phyloP scores from a whole-genome alignment of 2,329 filamentous ascomycete genomes.

The Byssoonygena ceratinophila region DNA sequence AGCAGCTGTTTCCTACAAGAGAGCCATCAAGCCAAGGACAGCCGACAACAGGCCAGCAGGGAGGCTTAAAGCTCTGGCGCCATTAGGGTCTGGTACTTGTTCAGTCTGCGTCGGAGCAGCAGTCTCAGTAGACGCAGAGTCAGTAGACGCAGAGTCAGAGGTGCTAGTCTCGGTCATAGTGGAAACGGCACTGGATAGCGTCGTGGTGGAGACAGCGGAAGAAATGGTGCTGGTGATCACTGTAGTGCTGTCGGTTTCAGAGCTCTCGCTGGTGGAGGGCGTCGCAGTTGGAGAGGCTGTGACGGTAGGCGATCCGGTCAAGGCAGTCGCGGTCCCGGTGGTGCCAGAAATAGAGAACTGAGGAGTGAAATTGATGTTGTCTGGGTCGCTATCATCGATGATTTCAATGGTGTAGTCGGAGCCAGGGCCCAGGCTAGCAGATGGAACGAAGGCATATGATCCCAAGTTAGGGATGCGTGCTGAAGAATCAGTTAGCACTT shows the following conservation, averaged over 20 bases:
- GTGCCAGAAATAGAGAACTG: slow-evolving; percentile 42
- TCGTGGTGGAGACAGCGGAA: neutral
- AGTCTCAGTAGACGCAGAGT: slow-evolving; percentile 1
- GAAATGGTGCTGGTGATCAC: slow-evolving; percentile 20
- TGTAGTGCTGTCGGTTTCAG: slow-evolving; percentile 19
- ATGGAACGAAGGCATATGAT: slow-evolving; percentile 40
- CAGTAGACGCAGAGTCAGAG: neutral
- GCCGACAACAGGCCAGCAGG: slow-evolving; percentile 14
- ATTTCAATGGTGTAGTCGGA: slow-evolving; percentile 46
- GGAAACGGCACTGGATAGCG: neutral
- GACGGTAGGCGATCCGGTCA: slow-evolving; percentile 25
- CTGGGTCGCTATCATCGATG: slow-evolving; percentile 37
- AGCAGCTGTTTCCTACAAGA: slow-evolving; percentile 11
- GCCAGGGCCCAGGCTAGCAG: slow-evolving; percentile 32
- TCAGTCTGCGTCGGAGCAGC: neutral
- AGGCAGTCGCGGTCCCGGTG: slow-evolving; percentile 28
- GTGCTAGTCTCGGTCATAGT: neutral
- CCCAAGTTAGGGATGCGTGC: slow-evolving; percentile 41
- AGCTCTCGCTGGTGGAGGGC: slow-evolving; percentile 19
- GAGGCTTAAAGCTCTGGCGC: slow-evolving; percentile 13
- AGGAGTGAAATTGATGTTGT: slow-evolving; percentile 43
- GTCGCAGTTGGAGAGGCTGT: slow-evolving; percentile 18
- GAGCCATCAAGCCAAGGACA: slow-evolving; percentile 15
- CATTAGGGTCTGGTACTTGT: slow-evolving; percentile 14
- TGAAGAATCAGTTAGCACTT: slow-evolving; percentile 20